A percentile compares a stretch with the other conserved stretches of the same genome.
Evolutionary conservation across 768 basidiomycete genomes (phyloP).

Genomic region (Cyclocybe aegerita): DNA sequence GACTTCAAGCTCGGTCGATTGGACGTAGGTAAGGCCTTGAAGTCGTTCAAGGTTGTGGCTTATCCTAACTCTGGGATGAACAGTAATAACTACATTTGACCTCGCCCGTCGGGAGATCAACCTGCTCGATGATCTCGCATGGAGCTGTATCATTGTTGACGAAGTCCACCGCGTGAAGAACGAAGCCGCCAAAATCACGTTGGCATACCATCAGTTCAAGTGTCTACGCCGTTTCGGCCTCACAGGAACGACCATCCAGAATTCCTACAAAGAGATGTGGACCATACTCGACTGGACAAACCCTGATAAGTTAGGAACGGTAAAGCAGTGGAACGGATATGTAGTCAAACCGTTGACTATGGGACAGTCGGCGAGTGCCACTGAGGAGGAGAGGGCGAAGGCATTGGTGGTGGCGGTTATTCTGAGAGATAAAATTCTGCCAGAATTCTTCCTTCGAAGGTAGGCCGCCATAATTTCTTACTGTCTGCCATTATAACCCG

Average conservation of each 20-base stretch:
- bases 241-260: constrained; percentile 82
- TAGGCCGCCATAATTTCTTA: constrained; percentile 18
- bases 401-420: constrained; percentile 58
- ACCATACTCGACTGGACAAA: constrained; percentile 92
- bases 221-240: constrained; percentile 79
- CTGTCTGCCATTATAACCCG: neutral
- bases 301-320: constrained; percentile 72
- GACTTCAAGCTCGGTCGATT: constrained; percentile 82
- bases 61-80: constrained; percentile 2
- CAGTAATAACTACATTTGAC: constrained; percentile 84
- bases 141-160: constrained; percentile 78
- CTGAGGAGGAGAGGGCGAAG: constrained; percentile 57
- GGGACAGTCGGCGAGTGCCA: constrained; percentile 68
- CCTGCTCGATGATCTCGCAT: constrained; percentile 63
- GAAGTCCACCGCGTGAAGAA: constrained; percentile 94
- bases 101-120: constrained; percentile 72
- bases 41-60: neutral
- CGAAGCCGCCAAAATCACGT: constrained; percentile 58
- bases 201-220: constrained; percentile 68
- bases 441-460: constrained; percentile 84
- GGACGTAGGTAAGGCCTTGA: constrained; percentile 66
- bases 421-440: constrained; percentile 69
- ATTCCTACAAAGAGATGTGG: constrained; percentile 89
- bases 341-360: constrained; percentile 65
- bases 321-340: constrained; percentile 73